Evolutionary conservation across 2,329 filamentous ascomycete species (phyloP).

Genomic region (Rugonectria rugulosa): DNA sequence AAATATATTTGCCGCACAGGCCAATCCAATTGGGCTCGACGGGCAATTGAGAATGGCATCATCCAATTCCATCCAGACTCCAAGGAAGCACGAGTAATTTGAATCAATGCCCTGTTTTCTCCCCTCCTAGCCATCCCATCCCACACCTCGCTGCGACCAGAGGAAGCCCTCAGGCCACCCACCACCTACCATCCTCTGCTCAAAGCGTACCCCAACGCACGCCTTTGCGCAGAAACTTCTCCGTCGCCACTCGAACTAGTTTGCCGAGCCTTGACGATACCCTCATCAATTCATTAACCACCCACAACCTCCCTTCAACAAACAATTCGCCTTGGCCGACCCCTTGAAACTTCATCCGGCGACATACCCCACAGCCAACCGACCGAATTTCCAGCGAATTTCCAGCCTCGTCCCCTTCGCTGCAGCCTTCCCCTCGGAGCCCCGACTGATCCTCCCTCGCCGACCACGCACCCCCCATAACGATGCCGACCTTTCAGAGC

Average conservation of each 20-base stretch:
- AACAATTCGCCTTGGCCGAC: background rate
- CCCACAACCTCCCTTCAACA: background rate
- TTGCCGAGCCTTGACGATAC: constrained; percentile 2
- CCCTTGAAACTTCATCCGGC: background rate
- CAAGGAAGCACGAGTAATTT: too few species aligned
- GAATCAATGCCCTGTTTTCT: constrained; percentile 3
- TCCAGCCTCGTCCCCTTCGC: background rate
- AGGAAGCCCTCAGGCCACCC: constrained; percentile 14
- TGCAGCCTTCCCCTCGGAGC: constrained; percentile 1
- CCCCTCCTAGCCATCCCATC: background rate
- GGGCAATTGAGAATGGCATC: background rate
- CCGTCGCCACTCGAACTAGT: background rate
- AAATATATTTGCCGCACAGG: constrained; percentile 24
- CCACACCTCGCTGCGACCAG: background rate
- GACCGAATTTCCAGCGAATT: too few species aligned
- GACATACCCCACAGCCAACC: constrained; percentile 1
- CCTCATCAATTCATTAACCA: constrained; percentile 13
- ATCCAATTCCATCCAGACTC: too few species aligned
- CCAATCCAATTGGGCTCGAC: constrained; percentile 12
- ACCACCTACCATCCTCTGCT: background rate
- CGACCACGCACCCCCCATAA: constrained; percentile 20
- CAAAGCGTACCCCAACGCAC: background rate
- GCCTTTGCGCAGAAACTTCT: background rate
- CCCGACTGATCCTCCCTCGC: background rate
- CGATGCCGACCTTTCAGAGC: constrained; percentile 64